Evolutionary conservation across 169 alveolate species (phyloP), one percentile per base, ranked within the genome.

Genomic region (Cyclospora cayetanensis): DNA sequence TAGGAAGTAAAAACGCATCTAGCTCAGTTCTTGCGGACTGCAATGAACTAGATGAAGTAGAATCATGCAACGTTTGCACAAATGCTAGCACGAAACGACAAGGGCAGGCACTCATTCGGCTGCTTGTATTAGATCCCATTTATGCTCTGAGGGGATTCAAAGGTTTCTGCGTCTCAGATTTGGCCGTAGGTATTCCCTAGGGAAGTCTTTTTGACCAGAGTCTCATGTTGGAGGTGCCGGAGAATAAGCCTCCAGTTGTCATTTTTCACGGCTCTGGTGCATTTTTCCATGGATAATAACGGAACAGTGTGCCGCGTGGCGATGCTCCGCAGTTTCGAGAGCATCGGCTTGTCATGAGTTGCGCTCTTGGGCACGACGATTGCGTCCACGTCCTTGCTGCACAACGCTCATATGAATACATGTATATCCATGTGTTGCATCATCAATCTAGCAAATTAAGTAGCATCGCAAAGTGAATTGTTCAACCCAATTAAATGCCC

Each of bases 311-410:
- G 46, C 86, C 29, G 65, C 31, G 86, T 76, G 68, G 86, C 86
- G 12, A 76, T 76, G 42, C 50, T 37, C 46, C 22, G 43, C 29
- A 76, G 20, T 43, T 76, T 76, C 31, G 65, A 25, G 31, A 76
- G 20, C 5, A 55, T 76, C 65, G 68, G 68, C 39, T 76, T 76
- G 42, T 76, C 68, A 20, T 63, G 85, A n/a, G 85, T 41, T 76
- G 86, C 37, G 31, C 86, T 76, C 18, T 76, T 76, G 5, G 86
- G 86, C 68, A 76, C 20, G 42, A 46, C 86, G 50, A 76, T 76
- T 15, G 86, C 86, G 41, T 76, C 86, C 43, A 76, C 86, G 68
- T 76, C 86, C 86, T 76, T 76, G 34, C 86, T 76, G 86, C n/a
- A n/a, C n/a, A n/a, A n/a, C n/a, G n/a, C n/a, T n/a, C n/a, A n/a